A percentile compares a stretch with the other conserved stretches of the same genome.
Evolutionary conservation across 257 asterid genomes (phyloP).

Genomic region (Gentiana macrophylla): DNA sequence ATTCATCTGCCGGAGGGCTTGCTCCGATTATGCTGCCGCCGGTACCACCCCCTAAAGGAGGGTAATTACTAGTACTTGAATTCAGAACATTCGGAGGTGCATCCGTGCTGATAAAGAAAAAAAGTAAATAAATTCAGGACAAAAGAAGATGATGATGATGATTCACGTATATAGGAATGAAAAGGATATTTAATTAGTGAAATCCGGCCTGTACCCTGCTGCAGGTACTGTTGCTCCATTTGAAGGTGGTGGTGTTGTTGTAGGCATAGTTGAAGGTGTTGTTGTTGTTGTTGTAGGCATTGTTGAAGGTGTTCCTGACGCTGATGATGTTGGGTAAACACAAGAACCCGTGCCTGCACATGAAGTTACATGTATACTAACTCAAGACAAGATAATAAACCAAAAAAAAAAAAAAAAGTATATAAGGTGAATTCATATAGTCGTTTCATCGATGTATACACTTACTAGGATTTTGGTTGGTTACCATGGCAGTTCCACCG

Average conservation of each 20-base stretch:
- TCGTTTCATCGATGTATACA: neutral
- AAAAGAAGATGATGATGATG: no score
- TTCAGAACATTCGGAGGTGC: slow-evolving; percentile 39
- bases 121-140: no score
- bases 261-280: slow-evolving; percentile 10
- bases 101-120: slow-evolving; percentile 30
- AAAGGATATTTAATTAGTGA: no score
- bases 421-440: no score
- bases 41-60: slow-evolving; percentile 39
- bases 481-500: slow-evolving; percentile 64
- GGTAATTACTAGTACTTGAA: slow-evolving; percentile 22
- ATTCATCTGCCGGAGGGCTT: slow-evolving; percentile 20
- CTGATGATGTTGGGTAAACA: slow-evolving; percentile 31
- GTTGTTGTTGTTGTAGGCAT: slow-evolving; percentile 10
- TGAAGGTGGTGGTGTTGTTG: slow-evolving; percentile 18
- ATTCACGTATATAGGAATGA: no score
- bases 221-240: slow-evolving; percentile 31
- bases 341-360: slow-evolving; percentile 73
- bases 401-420: no score
- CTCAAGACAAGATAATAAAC: neutral
- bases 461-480: slow-evolving; percentile 73
- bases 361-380: slow-evolving; percentile 3
- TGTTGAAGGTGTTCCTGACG: slow-evolving; percentile 8
- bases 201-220: no score
- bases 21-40: slow-evolving; percentile 30